Base-by-base conservation (phyloP, 495 filamentous ascomycete species). In the Hypoxylon subgilvum region DNA sequence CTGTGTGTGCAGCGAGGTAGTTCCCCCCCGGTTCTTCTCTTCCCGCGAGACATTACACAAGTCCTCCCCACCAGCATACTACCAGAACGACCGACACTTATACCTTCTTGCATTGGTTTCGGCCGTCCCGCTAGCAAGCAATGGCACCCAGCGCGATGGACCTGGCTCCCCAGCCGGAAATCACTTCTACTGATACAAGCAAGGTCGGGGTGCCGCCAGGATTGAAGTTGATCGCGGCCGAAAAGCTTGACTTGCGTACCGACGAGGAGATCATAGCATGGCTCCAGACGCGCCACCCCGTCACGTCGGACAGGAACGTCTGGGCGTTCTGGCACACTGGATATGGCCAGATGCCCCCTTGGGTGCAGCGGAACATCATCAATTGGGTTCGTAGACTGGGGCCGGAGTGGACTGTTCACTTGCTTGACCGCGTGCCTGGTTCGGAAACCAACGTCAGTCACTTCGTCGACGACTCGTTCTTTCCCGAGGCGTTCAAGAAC, bases 251-350 rank as follows among this genome's bases (percentile, higher is more conserved):
- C 48, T 19, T 47, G 7, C 66, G 66, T 30, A 50, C 49, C 13
- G 67, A 70, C 31, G 67, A 57, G 1, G 64, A 70, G 43, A 68
- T 70, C 19, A 54, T 47, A 12, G 27, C 46, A 32, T 65, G 57
- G 60, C 61, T 70, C 13, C 57, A 57, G 52, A 39, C 51, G 14
- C 57, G 52, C 8, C 65, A 68, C 18, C 66, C 69, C 10, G 52
- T 74, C 30, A 70, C 65, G n/a, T 73, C 66, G 14, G 74, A 76
- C 35, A 76, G 73, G 59, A 78, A 78, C 52, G 55, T 78, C 27
- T 78, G 75, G 75, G 65, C 72, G 3, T 78, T 65, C 57, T 78
- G 75, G 75, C 66, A 76, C 50, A 46, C 63, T 2, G 75, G 74
- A 0, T 66, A 71, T 27, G 21, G 22, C 9, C 22, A 60, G 7